Percentiles rank a stretch among this genome's conserved stretches.
phyloP scores from a whole-genome alignment of 2,329 filamentous ascomycete species.

The Verticillium nubilum region DNA sequence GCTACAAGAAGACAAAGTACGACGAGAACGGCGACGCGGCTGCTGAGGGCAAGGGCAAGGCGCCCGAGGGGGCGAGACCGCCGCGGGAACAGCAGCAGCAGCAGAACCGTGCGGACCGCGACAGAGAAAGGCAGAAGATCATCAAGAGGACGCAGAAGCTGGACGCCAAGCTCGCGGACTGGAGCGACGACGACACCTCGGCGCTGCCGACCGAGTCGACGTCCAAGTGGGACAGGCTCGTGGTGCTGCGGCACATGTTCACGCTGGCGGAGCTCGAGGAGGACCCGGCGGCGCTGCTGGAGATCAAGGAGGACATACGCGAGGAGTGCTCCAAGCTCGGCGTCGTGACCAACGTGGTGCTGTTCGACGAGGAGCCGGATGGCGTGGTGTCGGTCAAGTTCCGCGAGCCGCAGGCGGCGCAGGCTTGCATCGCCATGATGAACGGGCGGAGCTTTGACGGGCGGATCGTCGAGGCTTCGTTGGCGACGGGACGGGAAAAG shows the following conservation, averaged over 20 bases:
- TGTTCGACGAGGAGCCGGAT: conserved; percentile 81
- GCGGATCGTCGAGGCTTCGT: conserved; percentile 63
- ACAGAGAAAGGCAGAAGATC: conserved; percentile 78
- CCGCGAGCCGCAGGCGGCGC: conserved; percentile 62
- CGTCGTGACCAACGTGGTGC: conserved; percentile 80
- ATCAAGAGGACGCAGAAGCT: conserved; percentile 89
- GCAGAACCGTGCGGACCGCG: conserved; percentile 27
- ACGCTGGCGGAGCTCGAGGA: conserved; percentile 79
- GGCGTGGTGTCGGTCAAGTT: conserved; percentile 87
- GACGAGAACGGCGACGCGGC: conserved; percentile 29
- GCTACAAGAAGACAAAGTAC: conserved; percentile 85
- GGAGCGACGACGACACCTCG: conserved; percentile 76
- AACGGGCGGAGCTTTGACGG: conserved; percentile 76
- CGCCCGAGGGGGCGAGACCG: conserved; percentile 33
- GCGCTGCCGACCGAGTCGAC: conserved; percentile 23
- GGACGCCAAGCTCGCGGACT: conserved; percentile 87
- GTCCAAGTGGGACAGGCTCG: conserved; percentile 67
- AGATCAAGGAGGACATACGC: conserved; percentile 91
- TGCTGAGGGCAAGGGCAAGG: conserved; percentile 21
- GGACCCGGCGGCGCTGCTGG: conserved; percentile 74
- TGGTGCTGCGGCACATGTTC: conserved; percentile 92
- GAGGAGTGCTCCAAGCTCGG: conserved; percentile 87
- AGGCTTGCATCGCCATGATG: conserved; percentile 69
- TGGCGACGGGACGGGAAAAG: conserved; percentile 65
- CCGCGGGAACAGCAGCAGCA: conserved; percentile 24